A percentile compares a stretch with the other conserved stretches of the same genome.
Conservation (phyloP, 768 basidiomycete species). For the Symmetrospora coprosmae region DNA sequence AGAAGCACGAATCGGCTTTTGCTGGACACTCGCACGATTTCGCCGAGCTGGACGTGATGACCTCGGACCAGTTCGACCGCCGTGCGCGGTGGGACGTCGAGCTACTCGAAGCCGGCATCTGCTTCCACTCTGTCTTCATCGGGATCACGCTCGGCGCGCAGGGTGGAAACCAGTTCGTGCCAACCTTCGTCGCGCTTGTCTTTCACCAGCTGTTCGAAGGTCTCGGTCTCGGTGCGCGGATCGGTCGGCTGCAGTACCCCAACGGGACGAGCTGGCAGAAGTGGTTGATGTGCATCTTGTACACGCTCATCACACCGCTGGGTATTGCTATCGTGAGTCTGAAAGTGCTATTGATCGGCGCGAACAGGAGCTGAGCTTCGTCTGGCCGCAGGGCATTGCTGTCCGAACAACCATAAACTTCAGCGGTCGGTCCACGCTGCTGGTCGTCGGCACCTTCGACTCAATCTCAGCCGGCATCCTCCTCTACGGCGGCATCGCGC, state of each 20-base stretch:
- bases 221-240: constrained; percentile 33
- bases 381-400: constrained; percentile 31
- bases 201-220: constrained; percentile 36
- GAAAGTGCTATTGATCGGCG: not conserved
- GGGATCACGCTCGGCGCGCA: constrained; percentile 34
- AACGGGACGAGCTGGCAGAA: constrained; percentile 14
- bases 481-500: constrained; percentile 29
- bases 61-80: not conserved
- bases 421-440: constrained; percentile 31
- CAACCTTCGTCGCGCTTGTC: constrained; percentile 35
- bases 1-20: no score
- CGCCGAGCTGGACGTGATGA: not conserved
- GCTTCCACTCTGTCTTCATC: constrained; percentile 38
- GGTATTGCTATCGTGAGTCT: constrained; percentile 33
- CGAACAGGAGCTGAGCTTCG: not conserved
- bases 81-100: constrained; percentile 32
- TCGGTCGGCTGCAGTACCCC: constrained; percentile 29
- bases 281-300: constrained; percentile 24
- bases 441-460: constrained; percentile 35
- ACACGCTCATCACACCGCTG: constrained; percentile 34
- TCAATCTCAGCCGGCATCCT: constrained; percentile 35
- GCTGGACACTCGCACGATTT: constrained; percentile 13
- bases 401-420: constrained; percentile 34
- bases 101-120: constrained; percentile 32
- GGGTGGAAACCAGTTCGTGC: constrained; percentile 30